phyloP scores from a whole-genome alignment of 805 yeast genomes.

The Ogataea ramenticola region DNA sequence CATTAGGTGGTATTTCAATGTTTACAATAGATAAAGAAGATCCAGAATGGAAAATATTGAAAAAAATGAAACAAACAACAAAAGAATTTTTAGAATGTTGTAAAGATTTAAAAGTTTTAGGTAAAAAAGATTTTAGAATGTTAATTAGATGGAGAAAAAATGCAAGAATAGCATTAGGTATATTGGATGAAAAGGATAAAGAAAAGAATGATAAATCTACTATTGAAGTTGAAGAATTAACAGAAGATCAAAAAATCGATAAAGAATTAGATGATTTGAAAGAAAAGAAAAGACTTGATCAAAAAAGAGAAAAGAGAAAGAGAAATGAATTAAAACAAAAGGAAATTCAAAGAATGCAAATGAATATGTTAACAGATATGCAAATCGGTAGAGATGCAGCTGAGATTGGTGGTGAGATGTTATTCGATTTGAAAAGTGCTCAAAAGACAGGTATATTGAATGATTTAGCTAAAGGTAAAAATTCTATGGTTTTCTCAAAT shows the following conservation, averaged over 20 bases:
- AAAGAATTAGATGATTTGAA: constrained; percentile 72
- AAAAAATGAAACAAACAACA: constrained; percentile 70
- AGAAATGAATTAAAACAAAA: constrained; percentile 79
- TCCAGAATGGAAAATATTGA: constrained; percentile 65
- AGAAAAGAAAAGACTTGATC: constrained; percentile 60
- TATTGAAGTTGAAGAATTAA: constrained; percentile 63
- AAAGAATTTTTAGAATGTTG: constrained; percentile 75
- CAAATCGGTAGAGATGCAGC: constrained; percentile 94
- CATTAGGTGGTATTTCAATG: constrained; percentile 66
- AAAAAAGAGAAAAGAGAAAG: constrained; percentile 75
- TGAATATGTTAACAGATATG: constrained; percentile 90
- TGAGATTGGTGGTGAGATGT: constrained; percentile 64
- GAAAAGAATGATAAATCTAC: constrained; percentile 30
- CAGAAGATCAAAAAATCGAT: constrained; percentile 86
- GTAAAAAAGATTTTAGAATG: constrained; percentile 85
- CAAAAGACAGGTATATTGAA: constrained; percentile 79
- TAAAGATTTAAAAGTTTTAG: constrained; percentile 88
- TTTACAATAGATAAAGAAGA: constrained; percentile 56
- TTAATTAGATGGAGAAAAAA: constrained; percentile 84
- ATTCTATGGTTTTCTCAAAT: constrained; percentile 49
- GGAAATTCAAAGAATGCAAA: constrained; percentile 85
- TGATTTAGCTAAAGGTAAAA: constrained; percentile 71
- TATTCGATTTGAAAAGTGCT: constrained; percentile 80
- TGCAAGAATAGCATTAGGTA: constrained; percentile 70
- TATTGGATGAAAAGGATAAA: constrained; percentile 46